Evolutionary conservation across 208 protist genomes (phyloP).

Genomic region (Leishmania mexicana): DNA sequence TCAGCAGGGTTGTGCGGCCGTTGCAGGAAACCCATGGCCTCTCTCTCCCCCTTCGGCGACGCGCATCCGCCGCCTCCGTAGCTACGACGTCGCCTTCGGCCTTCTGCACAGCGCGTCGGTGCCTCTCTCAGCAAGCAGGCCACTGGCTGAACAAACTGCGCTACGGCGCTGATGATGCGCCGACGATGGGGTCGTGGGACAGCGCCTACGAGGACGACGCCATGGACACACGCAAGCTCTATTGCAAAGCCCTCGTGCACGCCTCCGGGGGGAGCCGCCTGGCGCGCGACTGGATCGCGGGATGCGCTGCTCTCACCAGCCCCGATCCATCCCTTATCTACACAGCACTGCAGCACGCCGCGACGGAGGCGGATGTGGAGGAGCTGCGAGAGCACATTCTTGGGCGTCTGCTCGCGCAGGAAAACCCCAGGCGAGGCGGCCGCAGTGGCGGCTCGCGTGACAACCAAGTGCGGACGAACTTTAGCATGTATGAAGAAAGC

Average conservation of each 20-base stretch:
- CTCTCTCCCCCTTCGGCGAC: not conserved
- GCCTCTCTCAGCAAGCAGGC: constrained; percentile 34
- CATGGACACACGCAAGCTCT: constrained; percentile 58
- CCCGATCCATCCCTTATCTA: constrained; percentile 51
- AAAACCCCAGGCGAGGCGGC: not conserved
- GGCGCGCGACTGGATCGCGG: constrained; percentile 82
- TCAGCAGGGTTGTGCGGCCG: not conserved
- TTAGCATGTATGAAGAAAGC: not conserved
- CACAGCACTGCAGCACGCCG: constrained; percentile 73
- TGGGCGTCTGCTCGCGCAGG: constrained; percentile 15
- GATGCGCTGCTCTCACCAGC: constrained; percentile 51
- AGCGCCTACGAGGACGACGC: constrained; percentile 37
- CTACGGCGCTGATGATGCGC: constrained; percentile 54
- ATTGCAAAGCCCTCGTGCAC: constrained; percentile 84
- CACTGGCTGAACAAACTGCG: constrained; percentile 55
- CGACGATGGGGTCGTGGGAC: constrained; percentile 51
- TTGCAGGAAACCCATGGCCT: not conserved
- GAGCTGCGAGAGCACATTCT: constrained; percentile 58
- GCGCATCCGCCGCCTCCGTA: not conserved
- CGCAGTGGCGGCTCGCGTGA: not conserved
- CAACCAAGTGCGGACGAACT: not conserved
- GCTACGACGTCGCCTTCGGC: not conserved
- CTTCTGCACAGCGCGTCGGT: constrained; percentile 7
- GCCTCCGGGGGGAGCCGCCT: constrained; percentile 64
- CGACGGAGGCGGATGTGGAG: constrained; percentile 56